Percentiles rank a stretch among this genome's conserved stretches.
phyloP scores from a whole-genome alignment of 2,329 filamentous ascomycete species.

The Fusarium tupiense region DNA sequence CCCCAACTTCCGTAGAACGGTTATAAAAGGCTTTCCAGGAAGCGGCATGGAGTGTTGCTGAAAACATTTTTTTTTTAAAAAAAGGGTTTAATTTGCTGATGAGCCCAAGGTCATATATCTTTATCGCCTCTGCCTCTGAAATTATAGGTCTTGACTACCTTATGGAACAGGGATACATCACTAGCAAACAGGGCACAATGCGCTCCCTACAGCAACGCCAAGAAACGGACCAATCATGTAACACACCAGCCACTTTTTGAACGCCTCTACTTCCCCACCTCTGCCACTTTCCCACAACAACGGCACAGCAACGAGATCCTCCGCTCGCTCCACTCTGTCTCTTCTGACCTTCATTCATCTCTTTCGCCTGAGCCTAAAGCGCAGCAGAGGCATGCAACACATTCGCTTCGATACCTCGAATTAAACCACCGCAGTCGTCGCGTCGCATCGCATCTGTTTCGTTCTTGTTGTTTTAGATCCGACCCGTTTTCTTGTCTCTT shows the following conservation, averaged over 20 bases:
- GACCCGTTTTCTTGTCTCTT: neutral
- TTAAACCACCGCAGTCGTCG: conserved; percentile 9
- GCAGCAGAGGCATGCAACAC: conserved; percentile 32
- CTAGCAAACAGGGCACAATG: conserved; percentile 16
- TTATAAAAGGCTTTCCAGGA: neutral
- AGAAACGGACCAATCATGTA: conserved; percentile 15
- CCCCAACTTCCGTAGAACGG: neutral
- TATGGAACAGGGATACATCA: neutral
- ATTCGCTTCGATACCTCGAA: conserved; percentile 24
- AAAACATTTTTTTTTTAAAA: neutral
- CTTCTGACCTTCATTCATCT: conserved; percentile 20
- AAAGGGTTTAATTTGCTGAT: neutral
- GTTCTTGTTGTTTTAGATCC: conserved; percentile 7
- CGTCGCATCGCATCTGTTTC: neutral
- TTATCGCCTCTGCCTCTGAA: neutral
- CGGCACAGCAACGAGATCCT: conserved; percentile 40
- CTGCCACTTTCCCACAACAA: conserved; percentile 29
- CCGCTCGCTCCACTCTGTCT: conserved; percentile 25
- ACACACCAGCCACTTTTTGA: conserved; percentile 13
- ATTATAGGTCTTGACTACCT: neutral
- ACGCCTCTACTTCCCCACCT: conserved; percentile 1
- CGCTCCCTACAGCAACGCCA: conserved; percentile 28
- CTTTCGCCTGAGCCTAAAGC: conserved; percentile 11
- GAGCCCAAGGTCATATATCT: neutral
- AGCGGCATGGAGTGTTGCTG: neutral